Conservation (phyloP, 805 yeast genomes). For the Myxozyma melibiosi region DNA sequence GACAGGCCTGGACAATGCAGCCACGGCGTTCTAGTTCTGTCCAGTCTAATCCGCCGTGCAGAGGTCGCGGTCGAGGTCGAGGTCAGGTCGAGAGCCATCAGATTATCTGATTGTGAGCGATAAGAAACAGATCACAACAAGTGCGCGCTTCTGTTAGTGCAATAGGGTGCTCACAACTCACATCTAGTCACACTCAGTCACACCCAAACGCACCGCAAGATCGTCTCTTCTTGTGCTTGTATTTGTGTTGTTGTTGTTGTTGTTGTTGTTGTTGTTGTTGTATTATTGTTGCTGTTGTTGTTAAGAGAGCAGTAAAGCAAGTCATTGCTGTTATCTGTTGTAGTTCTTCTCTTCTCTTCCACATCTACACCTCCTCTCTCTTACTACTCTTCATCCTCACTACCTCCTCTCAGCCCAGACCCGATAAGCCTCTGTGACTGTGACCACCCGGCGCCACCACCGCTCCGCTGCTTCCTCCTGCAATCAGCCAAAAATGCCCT, state of each 20-base stretch:
- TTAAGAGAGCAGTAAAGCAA: background rate
- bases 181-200: background rate
- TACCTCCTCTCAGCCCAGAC: background rate
- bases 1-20: no score
- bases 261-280: no score
- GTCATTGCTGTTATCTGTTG: no score
- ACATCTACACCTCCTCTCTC: background rate
- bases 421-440: background rate
- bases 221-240: no score
- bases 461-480: background rate
- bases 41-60: no score
- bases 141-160: background rate
- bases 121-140: background rate
- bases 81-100: constrained; percentile 1
- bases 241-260: no score
- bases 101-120: constrained; percentile 13
- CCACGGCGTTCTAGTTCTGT: background rate
- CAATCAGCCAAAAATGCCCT: constrained; percentile 1
- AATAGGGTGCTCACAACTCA: background rate
- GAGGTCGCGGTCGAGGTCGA: no score
- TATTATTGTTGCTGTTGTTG: no score
- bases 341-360: no score
- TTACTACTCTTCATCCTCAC: background rate
- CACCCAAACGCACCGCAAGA: background rate
- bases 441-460: constrained; percentile 6